phyloP scores from a whole-genome alignment of 257 asterid genomes.

The Solanum stenotomum region DNA sequence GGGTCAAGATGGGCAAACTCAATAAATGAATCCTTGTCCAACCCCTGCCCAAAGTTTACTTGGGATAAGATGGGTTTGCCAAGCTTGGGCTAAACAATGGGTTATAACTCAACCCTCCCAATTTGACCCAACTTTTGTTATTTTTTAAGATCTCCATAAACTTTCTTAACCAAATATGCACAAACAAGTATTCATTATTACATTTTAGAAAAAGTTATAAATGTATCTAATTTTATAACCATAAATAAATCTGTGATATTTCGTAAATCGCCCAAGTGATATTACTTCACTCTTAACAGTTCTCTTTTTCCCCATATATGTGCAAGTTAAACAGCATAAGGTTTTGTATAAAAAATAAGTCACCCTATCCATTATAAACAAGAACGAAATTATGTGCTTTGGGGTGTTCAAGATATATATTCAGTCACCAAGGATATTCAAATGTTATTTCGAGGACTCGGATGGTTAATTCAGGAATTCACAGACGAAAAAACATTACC shows the following conservation, averaged over 20 bases:
- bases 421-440: background rate
- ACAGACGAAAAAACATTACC: slow-evolving; percentile 25
- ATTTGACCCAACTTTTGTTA: background rate
- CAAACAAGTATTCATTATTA: background rate
- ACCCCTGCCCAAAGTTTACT: background rate
- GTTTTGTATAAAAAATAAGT: background rate
- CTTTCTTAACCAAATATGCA: background rate
- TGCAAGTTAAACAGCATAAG: background rate
- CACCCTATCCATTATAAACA: background rate
- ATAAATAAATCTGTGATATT: background rate
- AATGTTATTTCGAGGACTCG: background rate
- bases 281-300: background rate
- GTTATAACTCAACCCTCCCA: background rate
- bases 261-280: background rate
- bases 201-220: background rate
- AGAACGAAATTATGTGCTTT: background rate
- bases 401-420: background rate
- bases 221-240: background rate
- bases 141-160: background rate
- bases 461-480: too few species aligned
- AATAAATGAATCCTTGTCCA: background rate
- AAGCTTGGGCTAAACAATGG: background rate
- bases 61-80: background rate
- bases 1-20: rapidly evolving
- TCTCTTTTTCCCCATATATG: background rate